Evolutionary conservation across 768 basidiomycete genomes (phyloP).

Genomic region (Kwoniella mangroviensis): DNA sequence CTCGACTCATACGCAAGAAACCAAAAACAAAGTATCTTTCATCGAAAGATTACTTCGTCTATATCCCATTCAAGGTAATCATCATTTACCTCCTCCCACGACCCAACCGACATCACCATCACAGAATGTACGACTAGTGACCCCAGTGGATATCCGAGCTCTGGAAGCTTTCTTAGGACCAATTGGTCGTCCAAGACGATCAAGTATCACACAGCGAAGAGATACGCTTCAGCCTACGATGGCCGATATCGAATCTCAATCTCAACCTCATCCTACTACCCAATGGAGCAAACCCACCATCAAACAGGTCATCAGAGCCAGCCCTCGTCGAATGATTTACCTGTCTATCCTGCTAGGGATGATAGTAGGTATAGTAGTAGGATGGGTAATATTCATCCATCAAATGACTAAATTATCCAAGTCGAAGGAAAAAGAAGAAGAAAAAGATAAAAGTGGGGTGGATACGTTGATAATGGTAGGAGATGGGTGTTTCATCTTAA

Average conservation of each 20-base stretch:
- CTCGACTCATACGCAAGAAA: too few species aligned
- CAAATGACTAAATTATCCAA: neutral
- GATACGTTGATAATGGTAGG: constrained; percentile 11
- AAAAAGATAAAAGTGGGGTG: neutral
- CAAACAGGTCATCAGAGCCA: neutral
- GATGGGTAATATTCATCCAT: constrained; percentile 6
- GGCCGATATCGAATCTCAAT: neutral
- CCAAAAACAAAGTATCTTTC: neutral
- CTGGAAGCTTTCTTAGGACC: neutral
- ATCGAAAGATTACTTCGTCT: neutral
- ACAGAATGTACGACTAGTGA: neutral
- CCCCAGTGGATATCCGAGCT: neutral
- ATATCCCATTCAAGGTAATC: neutral
- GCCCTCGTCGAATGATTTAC: neutral
- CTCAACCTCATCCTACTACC: neutral
- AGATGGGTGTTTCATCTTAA: constrained; percentile 11
- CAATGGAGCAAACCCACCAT: neutral
- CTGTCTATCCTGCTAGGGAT: neutral
- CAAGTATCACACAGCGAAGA: too few species aligned
- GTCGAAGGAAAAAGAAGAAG: neutral
- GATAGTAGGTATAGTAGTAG: neutral
- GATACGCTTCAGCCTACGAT: too few species aligned
- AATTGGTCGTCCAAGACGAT: neutral
- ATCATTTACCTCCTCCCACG: neutral
- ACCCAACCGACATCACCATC: neutral